Evolutionary conservation across 2,329 filamentous ascomycete species (phyloP).

Genomic region (Colletotrichum truncatum): DNA sequence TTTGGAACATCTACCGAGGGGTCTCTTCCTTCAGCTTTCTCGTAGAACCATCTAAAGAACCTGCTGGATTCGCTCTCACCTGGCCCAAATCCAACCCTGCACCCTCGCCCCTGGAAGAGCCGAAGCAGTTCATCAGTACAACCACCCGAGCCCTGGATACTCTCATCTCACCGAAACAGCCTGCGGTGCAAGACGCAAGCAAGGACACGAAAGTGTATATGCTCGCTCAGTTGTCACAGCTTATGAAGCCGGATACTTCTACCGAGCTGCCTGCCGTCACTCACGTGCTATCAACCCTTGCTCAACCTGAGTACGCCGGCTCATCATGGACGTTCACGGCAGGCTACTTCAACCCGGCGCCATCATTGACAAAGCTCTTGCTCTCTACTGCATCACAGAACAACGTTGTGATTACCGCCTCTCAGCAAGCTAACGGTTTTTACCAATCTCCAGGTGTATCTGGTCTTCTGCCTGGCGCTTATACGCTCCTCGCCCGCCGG

Average conservation of each 20-base stretch:
- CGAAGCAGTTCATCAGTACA: slow-evolving; percentile 73
- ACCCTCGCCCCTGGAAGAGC: slow-evolving; percentile 77
- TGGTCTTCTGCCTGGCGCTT: slow-evolving; percentile 89
- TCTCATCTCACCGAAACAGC: slow-evolving; percentile 66
- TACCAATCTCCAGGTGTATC: slow-evolving; percentile 89
- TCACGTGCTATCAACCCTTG: slow-evolving; percentile 75
- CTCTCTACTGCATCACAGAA: slow-evolving; percentile 74
- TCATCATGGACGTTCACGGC: slow-evolving; percentile 96
- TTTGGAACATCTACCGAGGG: slow-evolving; percentile 77
- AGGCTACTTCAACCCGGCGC: slow-evolving; percentile 97
- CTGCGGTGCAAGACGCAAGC: slow-evolving; percentile 33
- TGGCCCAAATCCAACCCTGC: slow-evolving; percentile 83
- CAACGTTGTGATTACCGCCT: slow-evolving; percentile 90
- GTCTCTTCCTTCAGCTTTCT: slow-evolving; percentile 85
- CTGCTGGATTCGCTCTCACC: slow-evolving; percentile 66
- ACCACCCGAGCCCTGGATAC: slow-evolving; percentile 74
- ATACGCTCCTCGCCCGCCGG: slow-evolving; percentile 84
- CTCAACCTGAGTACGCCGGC: slow-evolving; percentile 68
- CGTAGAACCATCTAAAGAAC: slow-evolving; percentile 69
- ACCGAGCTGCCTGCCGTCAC: slow-evolving; percentile 89
- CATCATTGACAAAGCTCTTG: slow-evolving; percentile 81
- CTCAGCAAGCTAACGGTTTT: slow-evolving; percentile 94
- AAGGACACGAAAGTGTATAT: slow-evolving; percentile 82
- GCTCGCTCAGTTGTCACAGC: slow-evolving; percentile 85
- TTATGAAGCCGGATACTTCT: slow-evolving; percentile 81